phyloP scores from a whole-genome alignment of 208 protist species.

The Trypanosoma platydactyli region DNA sequence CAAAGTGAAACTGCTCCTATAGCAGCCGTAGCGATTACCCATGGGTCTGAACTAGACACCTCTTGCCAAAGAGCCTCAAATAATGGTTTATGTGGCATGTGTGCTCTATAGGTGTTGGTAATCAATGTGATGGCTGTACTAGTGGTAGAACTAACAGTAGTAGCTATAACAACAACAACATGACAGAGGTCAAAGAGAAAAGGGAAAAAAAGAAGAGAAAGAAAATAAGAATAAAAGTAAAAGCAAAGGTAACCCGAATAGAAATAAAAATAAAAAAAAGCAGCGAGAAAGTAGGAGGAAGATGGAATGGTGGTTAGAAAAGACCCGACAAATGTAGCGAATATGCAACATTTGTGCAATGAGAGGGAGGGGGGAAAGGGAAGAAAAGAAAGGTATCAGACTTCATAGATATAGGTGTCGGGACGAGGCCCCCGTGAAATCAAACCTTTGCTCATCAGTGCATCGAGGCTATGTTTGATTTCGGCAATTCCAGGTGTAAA shows the following conservation, averaged over 20 bases:
- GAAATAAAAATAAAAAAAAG: constrained; percentile 23
- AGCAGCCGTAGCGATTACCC: constrained; percentile 39
- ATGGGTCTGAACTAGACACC: constrained; percentile 42
- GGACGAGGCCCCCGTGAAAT: constrained; percentile 38
- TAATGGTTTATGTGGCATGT: constrained; percentile 51
- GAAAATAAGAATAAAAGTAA: not conserved
- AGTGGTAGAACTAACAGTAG: no score
- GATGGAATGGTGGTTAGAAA: no score
- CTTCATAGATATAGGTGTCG: constrained; percentile 34
- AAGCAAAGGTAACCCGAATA: not conserved
- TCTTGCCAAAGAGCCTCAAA: constrained; percentile 57
- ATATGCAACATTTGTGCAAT: not conserved
- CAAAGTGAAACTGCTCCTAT: constrained; percentile 59
- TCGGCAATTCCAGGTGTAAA: constrained; percentile 44
- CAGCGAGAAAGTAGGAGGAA: constrained; percentile 11
- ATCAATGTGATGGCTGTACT: no score
- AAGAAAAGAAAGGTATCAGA: constrained; percentile 3
- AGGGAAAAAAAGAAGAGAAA: not conserved
- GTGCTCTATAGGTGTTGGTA: not conserved
- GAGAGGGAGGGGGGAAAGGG: constrained; percentile 16
- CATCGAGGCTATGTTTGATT: constrained; percentile 64
- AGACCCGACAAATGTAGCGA: constrained; percentile 1
- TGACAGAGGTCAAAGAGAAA: no score
- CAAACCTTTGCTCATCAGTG: constrained; percentile 70
- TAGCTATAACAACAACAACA: no score